Base-by-base conservation (phyloP, 2,329 filamentous ascomycete species). In the Tolypocladium album region DNA sequence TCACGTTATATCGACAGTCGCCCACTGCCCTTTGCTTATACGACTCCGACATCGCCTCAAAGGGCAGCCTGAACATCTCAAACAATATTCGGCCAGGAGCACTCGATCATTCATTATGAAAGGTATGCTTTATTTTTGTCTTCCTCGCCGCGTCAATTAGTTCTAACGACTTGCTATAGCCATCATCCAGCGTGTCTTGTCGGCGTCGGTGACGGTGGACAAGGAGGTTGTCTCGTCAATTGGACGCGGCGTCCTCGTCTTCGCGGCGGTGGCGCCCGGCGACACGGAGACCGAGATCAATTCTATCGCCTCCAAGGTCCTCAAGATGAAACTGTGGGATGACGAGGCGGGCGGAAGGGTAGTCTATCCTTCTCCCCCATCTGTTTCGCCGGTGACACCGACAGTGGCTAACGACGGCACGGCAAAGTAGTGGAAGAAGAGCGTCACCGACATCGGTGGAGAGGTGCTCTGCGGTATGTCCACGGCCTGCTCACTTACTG, bases 201-300 rank as follows among this genome's bases (percentile, higher is more conserved):
- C 92, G 52, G 93, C 93, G 62, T 97, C 93, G 9, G 94, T 99
- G 67, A 94, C 92, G 1, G 93, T 99, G 58, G 92, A 99, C 71
- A 88, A 90, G 70, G 82, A 96, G 71, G 78, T 96, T 38, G 84
- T 99, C 55, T 97, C 94, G 1, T 89, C 88, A 3, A 97, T 99
- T 68, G 90, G 91, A 61, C 90, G 88, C 74, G 94, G 94, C 38
- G 77, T 99, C 52, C 80, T 99, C 8, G 91, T 97, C 39, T 88
- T 99, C 71, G 93, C 93, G 27, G 94, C 92, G 34, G 86, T 99
- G 52, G 92, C 89, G 39, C 92, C 91, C 47, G 88, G 92, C 59
- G 94, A 99, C 70, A 96, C 91, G 3, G 83, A 88, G 66, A 95
- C 92, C 71, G 92, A 97, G 72, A 88, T 87, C 36, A 90, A 96